phyloP scores from a whole-genome alignment of 2,329 filamentous ascomycete species.

The Talaromyces sp. region DNA sequence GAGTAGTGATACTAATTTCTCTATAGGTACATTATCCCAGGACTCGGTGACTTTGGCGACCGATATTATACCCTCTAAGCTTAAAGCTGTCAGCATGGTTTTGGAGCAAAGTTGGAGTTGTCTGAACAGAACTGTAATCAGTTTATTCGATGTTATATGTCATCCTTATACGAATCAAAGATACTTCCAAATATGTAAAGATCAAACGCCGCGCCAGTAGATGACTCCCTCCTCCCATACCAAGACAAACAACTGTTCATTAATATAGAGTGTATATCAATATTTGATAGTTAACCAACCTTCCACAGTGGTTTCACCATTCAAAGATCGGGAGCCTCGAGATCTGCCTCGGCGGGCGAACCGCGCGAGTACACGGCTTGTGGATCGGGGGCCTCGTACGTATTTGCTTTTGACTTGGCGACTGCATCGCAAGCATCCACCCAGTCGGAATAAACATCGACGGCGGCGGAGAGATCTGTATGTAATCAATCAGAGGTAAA shows the following conservation, averaged over 20 bases:
- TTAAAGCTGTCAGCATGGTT: neutral
- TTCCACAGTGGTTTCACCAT: neutral
- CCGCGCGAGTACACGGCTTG: conserved; percentile 11
- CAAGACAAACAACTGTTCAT: neutral
- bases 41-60: conserved; percentile 92
- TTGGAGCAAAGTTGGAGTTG: neutral
- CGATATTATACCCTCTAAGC: conserved; percentile 86
- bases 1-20: conserved; percentile 4
- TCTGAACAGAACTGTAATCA: neutral
- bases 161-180: conserved; percentile 1
- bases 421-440: conserved; percentile 85
- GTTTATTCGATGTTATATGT: conserved; percentile 1
- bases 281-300: neutral
- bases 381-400: conserved; percentile 28
- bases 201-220: conserved; percentile 9
- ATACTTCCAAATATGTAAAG: conserved; percentile 6
- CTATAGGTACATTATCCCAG: conserved; percentile 85
- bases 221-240: conserved; percentile 12
- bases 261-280: neutral
- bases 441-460: conserved; percentile 98
- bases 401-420: conserved; percentile 56
- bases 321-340: conserved; percentile 10
- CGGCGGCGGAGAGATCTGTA: conserved; percentile 78
- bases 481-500: conserved; percentile 34
- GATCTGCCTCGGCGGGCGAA: conserved; percentile 12